A percentile compares a stretch with the other conserved stretches of the same genome.
phyloP scores from a whole-genome alignment of 805 yeast genomes.

The Kodamaea lidongshanica region DNA sequence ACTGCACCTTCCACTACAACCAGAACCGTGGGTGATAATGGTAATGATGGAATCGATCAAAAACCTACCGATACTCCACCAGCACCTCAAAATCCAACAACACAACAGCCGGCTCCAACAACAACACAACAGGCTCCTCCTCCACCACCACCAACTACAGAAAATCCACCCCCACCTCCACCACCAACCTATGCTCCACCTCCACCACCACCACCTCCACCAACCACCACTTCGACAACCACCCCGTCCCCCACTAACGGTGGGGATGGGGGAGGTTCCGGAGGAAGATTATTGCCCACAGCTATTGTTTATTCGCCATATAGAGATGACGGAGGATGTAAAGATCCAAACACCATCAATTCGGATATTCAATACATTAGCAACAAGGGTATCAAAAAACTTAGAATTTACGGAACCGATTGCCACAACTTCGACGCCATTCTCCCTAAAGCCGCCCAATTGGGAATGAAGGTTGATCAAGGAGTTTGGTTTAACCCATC shows the following conservation, averaged over 20 bases:
- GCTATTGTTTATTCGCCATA: constrained; percentile 78
- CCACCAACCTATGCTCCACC: constrained; percentile 15
- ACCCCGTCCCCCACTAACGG: constrained; percentile 2
- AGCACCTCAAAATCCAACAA: constrained; percentile 17
- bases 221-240: constrained; percentile 10
- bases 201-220: constrained; percentile 19
- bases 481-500: constrained; percentile 70
- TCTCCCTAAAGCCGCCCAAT: constrained; percentile 48
- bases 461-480: constrained; percentile 74
- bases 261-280: too few species aligned
- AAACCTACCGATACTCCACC: constrained; percentile 8
- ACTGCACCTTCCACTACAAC: constrained; percentile 33
- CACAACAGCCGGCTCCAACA: constrained; percentile 29
- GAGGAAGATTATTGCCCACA: too few species aligned
- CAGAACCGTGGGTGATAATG: constrained; percentile 16
- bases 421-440: constrained; percentile 65
- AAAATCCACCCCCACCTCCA: constrained; percentile 15
- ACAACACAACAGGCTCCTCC: constrained; percentile 29
- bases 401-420: constrained; percentile 85
- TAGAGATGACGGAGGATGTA: constrained; percentile 61
- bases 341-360: constrained; percentile 45
- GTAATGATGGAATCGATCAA: constrained; percentile 1
- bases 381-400: constrained; percentile 53
- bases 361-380: constrained; percentile 55
- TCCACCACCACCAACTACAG: constrained; percentile 15